Evolutionary conservation across 768 basidiomycete genomes (phyloP), one percentile per base, ranked within the genome.

Genomic region (Amanita rubescens): DNA sequence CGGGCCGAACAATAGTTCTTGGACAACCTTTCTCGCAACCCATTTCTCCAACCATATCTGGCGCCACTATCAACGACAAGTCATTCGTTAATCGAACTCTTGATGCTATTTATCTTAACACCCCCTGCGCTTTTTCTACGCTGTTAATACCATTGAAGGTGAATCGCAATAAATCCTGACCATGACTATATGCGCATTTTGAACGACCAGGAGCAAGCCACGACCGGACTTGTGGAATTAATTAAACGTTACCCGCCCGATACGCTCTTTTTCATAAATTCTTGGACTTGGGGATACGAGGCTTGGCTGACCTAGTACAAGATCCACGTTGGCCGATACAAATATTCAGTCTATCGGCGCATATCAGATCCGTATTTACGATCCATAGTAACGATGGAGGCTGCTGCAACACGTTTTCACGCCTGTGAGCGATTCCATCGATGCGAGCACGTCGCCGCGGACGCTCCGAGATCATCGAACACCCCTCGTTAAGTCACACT

Each of bases 301-400:
- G 27, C 8, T 20, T 55, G 4, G 56, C 41, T 10, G 43, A 35
- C 14, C 9, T 19, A 9, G 37, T 19, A 27, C 44, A 90, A 30
- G 88, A 85, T 98, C 55, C 94, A 97, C 61, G 75, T 94, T 33
- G 94, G 97, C 66, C 78, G 88, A 33, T 96, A 97, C 73, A 96
- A 97, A 63, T 63, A 82, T 60, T 64, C 68, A 3, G 77, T 95
- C 15, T 93, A 84, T 60, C 69, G 75, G 0, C 71, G 71, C 55
- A 56, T 72, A 2, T 74, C 75, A 0, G 85, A 90, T 58, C 82
- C 84, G 0, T 80, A 82, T 60, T 70, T 92, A 39, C 71, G 73
- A 14, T 60, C 69, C 0, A 76, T 90, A 48, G 70, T 84, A 38
- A 87, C 87, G 1, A 70, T 70, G 11, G 84, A 93, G 39, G 67